These are phyloP conservation scores for Penicillium argentinense DNA, from an alignment of 495 filamentous ascomycete species.

Conservation along the genomic window DNA sequence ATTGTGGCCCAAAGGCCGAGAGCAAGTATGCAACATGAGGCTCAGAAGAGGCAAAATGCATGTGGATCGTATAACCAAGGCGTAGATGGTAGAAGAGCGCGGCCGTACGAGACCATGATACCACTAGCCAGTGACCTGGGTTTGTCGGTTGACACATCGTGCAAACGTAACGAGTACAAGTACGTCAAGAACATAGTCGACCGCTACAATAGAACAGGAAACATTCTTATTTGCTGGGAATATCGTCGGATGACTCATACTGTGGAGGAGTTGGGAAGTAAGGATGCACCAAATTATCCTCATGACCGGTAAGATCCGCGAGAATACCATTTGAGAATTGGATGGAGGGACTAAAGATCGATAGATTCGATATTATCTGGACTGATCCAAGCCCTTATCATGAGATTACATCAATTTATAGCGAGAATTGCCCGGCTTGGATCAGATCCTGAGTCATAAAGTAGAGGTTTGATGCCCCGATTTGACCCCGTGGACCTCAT, in stretches of 20 bases:
- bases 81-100: constrained; percentile 42
- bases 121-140: constrained; percentile 49
- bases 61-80: background rate
- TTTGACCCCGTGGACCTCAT: no score
- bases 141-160: constrained; percentile 46
- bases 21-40: constrained; percentile 28
- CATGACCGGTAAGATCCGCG: constrained; percentile 22
- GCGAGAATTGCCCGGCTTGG: constrained; percentile 37
- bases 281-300: constrained; percentile 29
- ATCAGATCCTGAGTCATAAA: background rate
- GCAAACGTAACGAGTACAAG: constrained; percentile 41
- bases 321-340: background rate
- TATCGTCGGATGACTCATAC: constrained; percentile 44
- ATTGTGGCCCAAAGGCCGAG: constrained; percentile 50
- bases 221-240: constrained; percentile 56
- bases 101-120: constrained; percentile 49
- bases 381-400: constrained; percentile 37
- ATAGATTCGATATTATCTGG: constrained; percentile 45
- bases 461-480: background rate
- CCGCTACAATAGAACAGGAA: constrained; percentile 41
- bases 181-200: constrained; percentile 44
- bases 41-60: background rate
- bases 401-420: constrained; percentile 28
- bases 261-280: constrained; percentile 37
- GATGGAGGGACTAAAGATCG: background rate